A percentile compares a stretch with the other conserved stretches of the same genome.
Conservation (phyloP, 768 basidiomycete species). For the Tylopilus subfusipes region DNA sequence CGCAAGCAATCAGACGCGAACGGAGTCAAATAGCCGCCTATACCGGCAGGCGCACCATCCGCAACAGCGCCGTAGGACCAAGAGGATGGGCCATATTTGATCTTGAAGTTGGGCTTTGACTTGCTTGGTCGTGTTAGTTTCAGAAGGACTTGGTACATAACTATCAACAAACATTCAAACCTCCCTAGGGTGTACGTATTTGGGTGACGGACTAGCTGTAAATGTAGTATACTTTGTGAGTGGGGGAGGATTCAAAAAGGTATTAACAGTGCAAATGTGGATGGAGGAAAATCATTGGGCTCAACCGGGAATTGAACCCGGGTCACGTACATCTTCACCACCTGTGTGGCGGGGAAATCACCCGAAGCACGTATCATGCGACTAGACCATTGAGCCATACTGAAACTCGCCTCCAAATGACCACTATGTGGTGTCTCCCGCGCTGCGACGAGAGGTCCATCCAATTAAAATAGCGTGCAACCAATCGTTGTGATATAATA, state of each 20-base stretch:
- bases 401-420: neutral
- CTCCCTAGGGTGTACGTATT: neutral
- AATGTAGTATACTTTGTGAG: neutral
- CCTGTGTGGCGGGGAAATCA: slow-evolving; percentile 9
- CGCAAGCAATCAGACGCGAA: slow-evolving; percentile 22
- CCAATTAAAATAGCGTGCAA: neutral
- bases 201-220: neutral
- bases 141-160: slow-evolving; percentile 16
- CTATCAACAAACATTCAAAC: slow-evolving; percentile 1
- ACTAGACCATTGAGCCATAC: slow-evolving; percentile 34
- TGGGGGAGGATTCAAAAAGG: neutral
- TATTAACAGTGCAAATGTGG: too few species aligned
- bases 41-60: slow-evolving; percentile 1
- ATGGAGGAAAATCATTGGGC: slow-evolving; percentile 9
- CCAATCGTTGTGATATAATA: neutral
- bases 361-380: slow-evolving; percentile 37
- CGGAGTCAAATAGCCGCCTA: neutral
- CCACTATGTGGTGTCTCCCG: neutral
- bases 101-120: neutral
- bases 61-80: slow-evolving; percentile 23
- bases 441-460: neutral
- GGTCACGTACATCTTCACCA: slow-evolving; percentile 36
- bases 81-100: slow-evolving; percentile 3
- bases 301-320: slow-evolving; percentile 36
- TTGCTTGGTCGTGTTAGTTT: slow-evolving; percentile 16